A percentile compares a stretch with the other conserved stretches of the same genome.
Evolutionary conservation across 2,329 filamentous ascomycete genomes (phyloP).

Genomic region (Colletotrichum costaricense): DNA sequence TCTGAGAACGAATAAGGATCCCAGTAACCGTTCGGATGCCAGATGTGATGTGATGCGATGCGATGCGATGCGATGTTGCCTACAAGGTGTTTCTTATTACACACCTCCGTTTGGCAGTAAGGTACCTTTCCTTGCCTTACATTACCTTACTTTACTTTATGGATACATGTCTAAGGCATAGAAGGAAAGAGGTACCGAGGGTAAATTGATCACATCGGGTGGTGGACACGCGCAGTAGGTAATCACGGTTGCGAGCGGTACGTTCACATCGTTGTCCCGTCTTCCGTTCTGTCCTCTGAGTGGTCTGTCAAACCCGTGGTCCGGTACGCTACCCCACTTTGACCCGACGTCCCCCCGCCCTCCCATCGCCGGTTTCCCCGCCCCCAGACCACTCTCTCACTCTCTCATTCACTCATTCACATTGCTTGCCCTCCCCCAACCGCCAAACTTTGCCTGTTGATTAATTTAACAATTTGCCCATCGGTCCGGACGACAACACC

Average conservation of each 20-base stretch:
- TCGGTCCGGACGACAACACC: background rate
- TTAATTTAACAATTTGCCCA: constrained; percentile 8
- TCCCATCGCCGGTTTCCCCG: background rate
- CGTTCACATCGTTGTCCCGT: background rate
- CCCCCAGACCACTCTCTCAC: background rate
- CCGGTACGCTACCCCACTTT: background rate
- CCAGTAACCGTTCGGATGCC: constrained; percentile 3
- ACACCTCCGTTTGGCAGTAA: background rate
- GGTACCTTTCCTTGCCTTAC: too few species aligned
- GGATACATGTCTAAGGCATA: background rate
- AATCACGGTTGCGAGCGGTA: background rate
- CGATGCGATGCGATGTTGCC: background rate
- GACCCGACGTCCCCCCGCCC: background rate
- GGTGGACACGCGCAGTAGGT: background rate
- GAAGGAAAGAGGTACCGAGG: background rate
- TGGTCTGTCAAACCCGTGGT: background rate
- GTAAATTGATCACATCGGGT: background rate
- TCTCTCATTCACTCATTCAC: background rate
- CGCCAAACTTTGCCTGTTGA: background rate
- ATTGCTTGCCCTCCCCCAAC: background rate
- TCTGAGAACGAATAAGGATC: background rate
- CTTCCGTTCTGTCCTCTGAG: background rate
- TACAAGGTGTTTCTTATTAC: background rate
- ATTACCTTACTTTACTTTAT: too few species aligned
- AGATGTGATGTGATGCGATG: constrained; percentile 1